Base-by-base conservation (phyloP, 2,329 filamentous ascomycete genomes). In the Thelonectria olida region DNA sequence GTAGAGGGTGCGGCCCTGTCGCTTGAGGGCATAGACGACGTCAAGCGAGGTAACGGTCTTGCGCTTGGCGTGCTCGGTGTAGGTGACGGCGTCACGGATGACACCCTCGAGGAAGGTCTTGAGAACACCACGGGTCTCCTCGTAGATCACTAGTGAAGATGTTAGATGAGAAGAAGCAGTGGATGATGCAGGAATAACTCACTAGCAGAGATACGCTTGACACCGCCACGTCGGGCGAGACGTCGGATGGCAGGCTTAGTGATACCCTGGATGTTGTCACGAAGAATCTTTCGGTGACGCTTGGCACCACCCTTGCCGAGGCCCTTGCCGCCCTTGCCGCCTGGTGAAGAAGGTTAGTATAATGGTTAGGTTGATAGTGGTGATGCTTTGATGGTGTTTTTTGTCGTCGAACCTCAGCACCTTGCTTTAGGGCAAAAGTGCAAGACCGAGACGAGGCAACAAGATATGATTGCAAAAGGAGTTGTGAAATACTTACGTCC, bases 211-310 rank as follows among this genome's bases (percentile, higher is more conserved):
- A 97, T 97, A 97, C 94, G 94, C 92, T 97, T 97, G 88, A 97
- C 94, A 94, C 94, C 94, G 83, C 94, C 94, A 96, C 94, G 93
- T 85, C 94, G 94, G 71, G 94, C 94, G 80, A 97, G 93, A 96
- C 94, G 94, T 77, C 94, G 91, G 84, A 97, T 97, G 76, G 94
- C 94, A 75, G 94, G 94, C 92, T 97, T 97, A 78, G 94, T 97
- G 80, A 97, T 97, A 85, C 94, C 94, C 86, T 97, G 94, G 79
- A 97, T 97, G 92, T 97, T 97, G 91, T 97, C 94, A 84, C 94
- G 93, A 82, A 97, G 88, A 87, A 97, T 97, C 92, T 97, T 97
- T 78, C 95, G 90, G 86, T 97, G 94, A 84, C 94, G 94, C 92
- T 97, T 98, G 84, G 95, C 95, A 82, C 94, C 94, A 72, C 94